These are phyloP conservation scores for Pestalotiopsis sp. DNA, from an alignment of 2,329 filamentous ascomycete species.

Conservation along the genomic window DNA sequence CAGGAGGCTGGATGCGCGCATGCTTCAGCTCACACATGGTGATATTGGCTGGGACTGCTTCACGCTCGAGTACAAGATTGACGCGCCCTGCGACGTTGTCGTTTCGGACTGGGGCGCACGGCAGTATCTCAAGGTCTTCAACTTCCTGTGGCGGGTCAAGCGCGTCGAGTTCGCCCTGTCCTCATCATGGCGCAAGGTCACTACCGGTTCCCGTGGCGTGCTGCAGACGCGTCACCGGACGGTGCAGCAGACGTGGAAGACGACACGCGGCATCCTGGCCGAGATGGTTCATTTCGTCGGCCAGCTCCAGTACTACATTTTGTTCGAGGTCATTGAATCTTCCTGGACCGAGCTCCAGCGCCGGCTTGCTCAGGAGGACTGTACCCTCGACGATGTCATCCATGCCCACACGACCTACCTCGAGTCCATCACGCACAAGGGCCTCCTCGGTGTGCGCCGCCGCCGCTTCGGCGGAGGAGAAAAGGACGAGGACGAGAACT, in stretches of 20 bases:
- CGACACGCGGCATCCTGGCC: conserved; percentile 81
- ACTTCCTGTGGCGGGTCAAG: conserved; percentile 98
- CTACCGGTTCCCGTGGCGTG: conserved; percentile 93
- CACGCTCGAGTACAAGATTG: conserved; percentile 97
- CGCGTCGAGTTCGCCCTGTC: conserved; percentile 92
- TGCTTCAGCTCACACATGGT: conserved; percentile 94
- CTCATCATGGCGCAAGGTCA: conserved; percentile 91
- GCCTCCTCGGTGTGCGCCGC: conserved; percentile 76
- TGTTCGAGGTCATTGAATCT: conserved; percentile 97
- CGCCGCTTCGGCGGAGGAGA: conserved; percentile 44
- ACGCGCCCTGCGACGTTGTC: conserved; percentile 93
- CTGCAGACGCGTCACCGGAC: conserved; percentile 72
- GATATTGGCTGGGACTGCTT: conserved; percentile 99
- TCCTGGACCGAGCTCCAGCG: conserved; percentile 91
- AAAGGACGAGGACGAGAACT: conserved; percentile 68
- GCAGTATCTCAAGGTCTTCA: conserved; percentile 98
- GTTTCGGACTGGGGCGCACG: conserved; percentile 94
- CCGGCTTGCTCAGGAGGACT: conserved; percentile 80
- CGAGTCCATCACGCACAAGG: conserved; percentile 93
- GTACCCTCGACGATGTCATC: conserved; percentile 94
- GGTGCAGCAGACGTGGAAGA: conserved; percentile 84
- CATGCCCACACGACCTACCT: conserved; percentile 89
- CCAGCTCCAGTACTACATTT: conserved; percentile 96
- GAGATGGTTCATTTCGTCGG: conserved; percentile 99
- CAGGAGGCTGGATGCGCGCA: conserved; percentile 89